Conservation (phyloP, 176 grass and related monocot species). For the Rhynchospora breviuscula region DNA sequence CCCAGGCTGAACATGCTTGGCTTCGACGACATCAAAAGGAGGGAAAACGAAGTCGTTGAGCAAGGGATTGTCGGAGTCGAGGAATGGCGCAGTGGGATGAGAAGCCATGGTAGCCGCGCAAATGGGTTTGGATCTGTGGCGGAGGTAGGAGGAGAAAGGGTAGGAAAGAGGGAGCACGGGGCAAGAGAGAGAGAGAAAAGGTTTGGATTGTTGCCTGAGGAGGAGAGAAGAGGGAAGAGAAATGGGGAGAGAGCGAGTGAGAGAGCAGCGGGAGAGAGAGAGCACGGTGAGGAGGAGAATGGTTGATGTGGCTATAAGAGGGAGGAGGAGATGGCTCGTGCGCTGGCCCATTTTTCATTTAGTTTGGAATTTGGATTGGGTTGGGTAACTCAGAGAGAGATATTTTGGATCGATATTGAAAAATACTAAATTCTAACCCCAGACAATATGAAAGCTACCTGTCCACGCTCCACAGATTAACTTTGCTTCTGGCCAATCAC, state of each 20-base stretch:
- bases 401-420: no score
- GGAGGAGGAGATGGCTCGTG: neutral
- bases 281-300: conserved; percentile 8
- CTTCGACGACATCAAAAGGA: neutral
- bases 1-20: conserved; percentile 58
- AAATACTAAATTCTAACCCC: no score
- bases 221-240: conserved; percentile 27
- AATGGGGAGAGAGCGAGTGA: conserved; percentile 27
- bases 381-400: no score
- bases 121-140: no score
- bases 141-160: conserved; percentile 40
- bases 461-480: no score
- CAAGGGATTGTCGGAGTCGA: no score
- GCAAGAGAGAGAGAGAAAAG: neutral
- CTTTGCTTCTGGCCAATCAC: no score
- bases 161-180: conserved; percentile 27
- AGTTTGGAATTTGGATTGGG: neutral
- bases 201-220: conserved; percentile 19
- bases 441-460: no score
- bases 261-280: neutral
- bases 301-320: neutral
- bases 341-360: neutral
- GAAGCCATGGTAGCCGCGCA: no score
- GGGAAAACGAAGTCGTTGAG: no score
- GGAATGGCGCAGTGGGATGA: conserved; percentile 12